Percentiles rank a stretch among this genome's conserved stretches.
Evolutionary conservation across 768 basidiomycete species (phyloP).

Genomic region (Amanita pseudoporphyria): DNA sequence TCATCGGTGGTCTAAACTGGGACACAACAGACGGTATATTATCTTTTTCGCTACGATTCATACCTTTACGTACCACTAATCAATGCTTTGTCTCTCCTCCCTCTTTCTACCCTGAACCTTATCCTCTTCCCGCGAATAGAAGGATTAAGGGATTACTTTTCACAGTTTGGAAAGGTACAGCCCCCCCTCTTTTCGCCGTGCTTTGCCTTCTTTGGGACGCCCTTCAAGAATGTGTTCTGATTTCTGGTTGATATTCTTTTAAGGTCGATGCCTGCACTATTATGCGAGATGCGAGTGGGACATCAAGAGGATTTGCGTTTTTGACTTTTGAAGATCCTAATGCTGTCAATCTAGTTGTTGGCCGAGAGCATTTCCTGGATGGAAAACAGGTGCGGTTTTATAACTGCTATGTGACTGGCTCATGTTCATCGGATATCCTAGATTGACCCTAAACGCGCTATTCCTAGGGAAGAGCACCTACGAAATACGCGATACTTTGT

Average conservation of each 20-base stretch:
- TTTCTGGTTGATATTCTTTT: not conserved
- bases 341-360: conserved; percentile 55
- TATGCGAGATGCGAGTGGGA: conserved; percentile 70
- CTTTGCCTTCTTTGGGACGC: not conserved
- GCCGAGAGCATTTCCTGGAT: conserved; percentile 60
- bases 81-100: conserved; percentile 15
- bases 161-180: conserved; percentile 65
- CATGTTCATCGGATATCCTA: conserved; percentile 16
- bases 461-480: conserved; percentile 73
- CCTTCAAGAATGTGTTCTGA: conserved; percentile 8
- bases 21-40: conserved; percentile 81
- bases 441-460: conserved; percentile 87
- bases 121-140: conserved; percentile 27
- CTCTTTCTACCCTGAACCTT: conserved; percentile 10
- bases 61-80: conserved; percentile 26
- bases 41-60: conserved; percentile 20
- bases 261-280: conserved; percentile 77
- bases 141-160: conserved; percentile 62
- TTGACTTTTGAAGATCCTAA: conserved; percentile 67
- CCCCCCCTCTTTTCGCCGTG: conserved; percentile 9
- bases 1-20: conserved; percentile 87
- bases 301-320: conserved; percentile 80
- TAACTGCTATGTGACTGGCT: not conserved
- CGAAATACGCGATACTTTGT: conserved; percentile 76
- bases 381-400: conserved; percentile 55